A percentile compares a stretch with the other conserved stretches of the same genome.
phyloP scores from a whole-genome alignment of 768 basidiomycete genomes.

The Amanita rubescens region DNA sequence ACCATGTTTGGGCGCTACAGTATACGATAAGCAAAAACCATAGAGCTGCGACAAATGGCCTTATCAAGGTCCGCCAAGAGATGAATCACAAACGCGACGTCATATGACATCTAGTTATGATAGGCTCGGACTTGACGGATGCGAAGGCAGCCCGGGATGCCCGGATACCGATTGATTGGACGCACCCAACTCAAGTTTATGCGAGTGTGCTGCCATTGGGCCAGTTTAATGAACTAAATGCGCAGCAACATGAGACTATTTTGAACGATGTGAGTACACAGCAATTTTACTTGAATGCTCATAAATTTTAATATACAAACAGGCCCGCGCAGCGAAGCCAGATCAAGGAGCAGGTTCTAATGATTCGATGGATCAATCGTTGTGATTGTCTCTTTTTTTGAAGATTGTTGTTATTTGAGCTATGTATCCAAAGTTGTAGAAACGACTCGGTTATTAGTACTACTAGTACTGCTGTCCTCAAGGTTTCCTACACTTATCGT shows the following conservation, averaged over 20 bases:
- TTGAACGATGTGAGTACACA: no score
- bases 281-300: background rate
- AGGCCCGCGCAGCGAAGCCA: background rate
- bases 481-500: no score
- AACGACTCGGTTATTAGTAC: no score
- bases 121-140: constrained; percentile 2
- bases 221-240: constrained; percentile 2
- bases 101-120: constrained; percentile 6
- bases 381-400: no score
- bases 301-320: background rate
- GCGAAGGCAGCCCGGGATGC: constrained; percentile 3
- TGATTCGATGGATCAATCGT: background rate
- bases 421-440: no score
- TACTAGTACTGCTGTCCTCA: no score
- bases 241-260: background rate
- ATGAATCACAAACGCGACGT: constrained; percentile 5
- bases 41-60: constrained; percentile 1
- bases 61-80: background rate
- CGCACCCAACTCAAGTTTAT: background rate
- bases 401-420: background rate
- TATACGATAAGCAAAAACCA: background rate
- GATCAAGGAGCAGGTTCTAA: background rate
- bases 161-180: background rate
- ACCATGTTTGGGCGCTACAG: constrained; percentile 3
- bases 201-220: constrained; percentile 1